Evolutionary conservation across 805 yeast species (phyloP), one percentile per base, ranked within the genome.

Genomic region (Pichia rugopelliculosa): DNA sequence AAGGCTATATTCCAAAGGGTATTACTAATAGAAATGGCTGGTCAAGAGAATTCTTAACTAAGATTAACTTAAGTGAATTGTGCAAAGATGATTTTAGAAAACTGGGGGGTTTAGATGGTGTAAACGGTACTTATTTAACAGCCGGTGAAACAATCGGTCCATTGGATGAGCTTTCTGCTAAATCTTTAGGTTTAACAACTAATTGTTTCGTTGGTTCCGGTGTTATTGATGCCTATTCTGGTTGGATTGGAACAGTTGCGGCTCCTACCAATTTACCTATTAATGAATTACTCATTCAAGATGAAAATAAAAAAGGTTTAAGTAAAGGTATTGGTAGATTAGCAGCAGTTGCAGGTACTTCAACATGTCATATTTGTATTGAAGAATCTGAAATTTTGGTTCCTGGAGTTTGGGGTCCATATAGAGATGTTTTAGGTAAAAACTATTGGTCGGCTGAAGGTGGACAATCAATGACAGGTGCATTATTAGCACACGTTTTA

Each of bases 351-450:
- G 98, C 99, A 0, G 99, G 99, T 51, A 93, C 99, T 6, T 89
- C 97, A 1, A 93, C 99, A 1, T 93, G 99, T 63, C 98, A 93
- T 66, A 82, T 93, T 57, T 89, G 87, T 48, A 75, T 91, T 75
- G 84, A 95, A 25, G 75, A 78, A 51, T 83, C 87, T 26, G 85
- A 96, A 0, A 79, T 88, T 39, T 90, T 91, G 63, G 98, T 91
- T 10, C 80, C 87, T 39, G 99, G 99, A 51, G 96, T 93, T 30
- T 93, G 99, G 99, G 99, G 99, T 13, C 99, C 99, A 2, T 93
- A 93, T 68, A 76, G 89, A 59, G 96, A 90, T 65, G 96, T 87
- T 6, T 75, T 91, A 72, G 85, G 95, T n/a, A 84, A 85, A 25
- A 88, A 82, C 6, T 83, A 73, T 59, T 93, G 98, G 98, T 74